A percentile compares a stretch with the other conserved stretches of the same genome.
Evolutionary conservation across 2,329 filamentous ascomycete species (phyloP).

Genomic region (Penicillium sp.): DNA sequence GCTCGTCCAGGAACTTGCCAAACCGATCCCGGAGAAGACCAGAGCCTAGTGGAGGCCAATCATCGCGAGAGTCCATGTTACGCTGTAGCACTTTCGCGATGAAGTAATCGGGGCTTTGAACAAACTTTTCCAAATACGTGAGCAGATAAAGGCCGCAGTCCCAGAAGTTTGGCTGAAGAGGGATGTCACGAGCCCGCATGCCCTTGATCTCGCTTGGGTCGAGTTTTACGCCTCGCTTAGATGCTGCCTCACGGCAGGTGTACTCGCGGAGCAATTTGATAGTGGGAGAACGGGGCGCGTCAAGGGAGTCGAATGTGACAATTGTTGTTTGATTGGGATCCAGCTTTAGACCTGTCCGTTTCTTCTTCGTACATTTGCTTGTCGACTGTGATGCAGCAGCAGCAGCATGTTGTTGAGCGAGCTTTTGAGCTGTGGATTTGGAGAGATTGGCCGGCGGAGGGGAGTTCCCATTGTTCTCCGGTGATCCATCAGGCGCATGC

Average conservation of each 20-base stretch:
- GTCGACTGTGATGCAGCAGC: constrained; percentile 6
- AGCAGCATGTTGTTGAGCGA: not conserved
- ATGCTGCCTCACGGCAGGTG: constrained; percentile 67
- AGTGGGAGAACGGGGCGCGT: constrained; percentile 61
- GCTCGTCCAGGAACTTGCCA: constrained; percentile 62
- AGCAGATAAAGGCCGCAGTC: constrained; percentile 89
- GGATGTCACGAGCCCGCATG: constrained; percentile 72
- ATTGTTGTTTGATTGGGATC: constrained; percentile 64
- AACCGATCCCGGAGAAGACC: constrained; percentile 64
- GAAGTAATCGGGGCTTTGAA: constrained; percentile 70
- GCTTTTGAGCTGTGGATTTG: constrained; percentile 11
- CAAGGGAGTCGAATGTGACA: constrained; percentile 84
- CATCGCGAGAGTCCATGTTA: constrained; percentile 57
- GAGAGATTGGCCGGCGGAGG: constrained; percentile 18
- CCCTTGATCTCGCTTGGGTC: constrained; percentile 51
- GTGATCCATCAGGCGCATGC: constrained; percentile 30
- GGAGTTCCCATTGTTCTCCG: constrained; percentile 33
- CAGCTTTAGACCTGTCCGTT: constrained; percentile 40
- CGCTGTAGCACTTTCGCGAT: constrained; percentile 64
- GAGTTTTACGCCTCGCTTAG: constrained; percentile 56
- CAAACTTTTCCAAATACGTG: constrained; percentile 79
- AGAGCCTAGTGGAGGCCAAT: constrained; percentile 57
- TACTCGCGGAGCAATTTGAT: constrained; percentile 72
- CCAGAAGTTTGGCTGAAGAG: constrained; percentile 76
- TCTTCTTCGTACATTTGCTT: constrained; percentile 26